Evolutionary conservation across 129 eudicot genomes (phyloP).

Genomic region (Tagetes erecta): DNA sequence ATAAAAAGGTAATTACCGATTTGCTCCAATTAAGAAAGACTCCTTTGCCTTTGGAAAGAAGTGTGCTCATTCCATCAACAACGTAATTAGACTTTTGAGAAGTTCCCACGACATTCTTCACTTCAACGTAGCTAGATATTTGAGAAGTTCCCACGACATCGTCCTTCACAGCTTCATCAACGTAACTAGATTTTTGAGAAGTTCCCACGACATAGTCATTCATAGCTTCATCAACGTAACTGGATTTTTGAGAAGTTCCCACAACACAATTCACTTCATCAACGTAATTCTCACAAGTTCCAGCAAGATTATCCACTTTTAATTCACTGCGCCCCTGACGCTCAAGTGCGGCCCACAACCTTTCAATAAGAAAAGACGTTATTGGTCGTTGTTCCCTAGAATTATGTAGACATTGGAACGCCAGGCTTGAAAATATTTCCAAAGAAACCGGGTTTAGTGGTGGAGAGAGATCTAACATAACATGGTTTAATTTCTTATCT

Average conservation of each 20-base stretch:
- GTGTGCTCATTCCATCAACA: neutral
- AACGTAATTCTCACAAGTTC: neutral
- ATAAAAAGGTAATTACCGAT: neutral
- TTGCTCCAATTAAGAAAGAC: neutral
- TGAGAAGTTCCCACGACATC: neutral
- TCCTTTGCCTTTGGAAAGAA: neutral
- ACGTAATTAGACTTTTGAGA: neutral
- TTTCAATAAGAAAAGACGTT: neutral
- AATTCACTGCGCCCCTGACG: neutral
- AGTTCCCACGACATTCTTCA: neutral
- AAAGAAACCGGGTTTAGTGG: neutral
- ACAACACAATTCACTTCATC: neutral
- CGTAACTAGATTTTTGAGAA: neutral
- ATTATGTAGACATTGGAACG: neutral
- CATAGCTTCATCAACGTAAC: neutral
- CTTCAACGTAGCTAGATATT: neutral
- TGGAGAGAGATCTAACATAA: neutral
- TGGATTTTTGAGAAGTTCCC: neutral
- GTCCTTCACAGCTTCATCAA: neutral
- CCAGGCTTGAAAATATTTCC: conserved; percentile 1
- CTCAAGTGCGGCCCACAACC: neutral
- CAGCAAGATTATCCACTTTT: neutral
- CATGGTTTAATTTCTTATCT: neutral
- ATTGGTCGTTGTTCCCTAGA: conserved; percentile 5
- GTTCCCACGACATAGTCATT: neutral